Evolutionary conservation across 208 protist species (phyloP).

Genomic region (Borovskyia barvae): DNA sequence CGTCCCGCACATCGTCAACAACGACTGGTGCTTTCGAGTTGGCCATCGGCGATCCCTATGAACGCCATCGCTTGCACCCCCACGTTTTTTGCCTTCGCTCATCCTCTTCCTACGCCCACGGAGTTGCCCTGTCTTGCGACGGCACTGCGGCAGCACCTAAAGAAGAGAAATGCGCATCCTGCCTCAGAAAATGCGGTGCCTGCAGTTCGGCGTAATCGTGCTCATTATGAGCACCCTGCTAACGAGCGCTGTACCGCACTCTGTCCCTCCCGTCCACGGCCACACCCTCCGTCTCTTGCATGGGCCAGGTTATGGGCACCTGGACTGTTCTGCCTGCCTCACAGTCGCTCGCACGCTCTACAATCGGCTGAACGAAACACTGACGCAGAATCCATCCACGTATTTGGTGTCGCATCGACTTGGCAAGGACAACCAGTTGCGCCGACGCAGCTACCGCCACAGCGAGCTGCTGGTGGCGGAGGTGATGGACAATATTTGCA

Average conservation of each 20-base stretch:
- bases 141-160: neutral
- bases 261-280: neutral
- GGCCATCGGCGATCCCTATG: too few relatives aligned
- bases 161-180: too few relatives aligned
- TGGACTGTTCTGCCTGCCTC: constrained; percentile 83
- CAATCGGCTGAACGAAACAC: constrained; percentile 57
- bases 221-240: constrained; percentile 3
- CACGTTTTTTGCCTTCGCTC: too few relatives aligned
- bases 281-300: constrained; percentile 25
- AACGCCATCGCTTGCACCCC: too few relatives aligned
- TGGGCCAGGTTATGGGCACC: constrained; percentile 47
- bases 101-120: too few relatives aligned
- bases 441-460: constrained; percentile 42
- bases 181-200: too few relatives aligned
- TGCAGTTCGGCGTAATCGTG: neutral
- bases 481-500: constrained; percentile 73
- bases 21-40: too few relatives aligned
- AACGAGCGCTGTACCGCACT: neutral
- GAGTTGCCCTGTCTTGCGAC: neutral
- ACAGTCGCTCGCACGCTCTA: constrained; percentile 57
- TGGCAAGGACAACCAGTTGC: constrained; percentile 31
- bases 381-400: constrained; percentile 35
- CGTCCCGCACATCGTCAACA: too few relatives aligned
- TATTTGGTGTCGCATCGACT: constrained; percentile 55
- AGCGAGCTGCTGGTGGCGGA: constrained; percentile 77